phyloP scores from a whole-genome alignment of 345 rosid genomes.

The Populus davidiana region DNA sequence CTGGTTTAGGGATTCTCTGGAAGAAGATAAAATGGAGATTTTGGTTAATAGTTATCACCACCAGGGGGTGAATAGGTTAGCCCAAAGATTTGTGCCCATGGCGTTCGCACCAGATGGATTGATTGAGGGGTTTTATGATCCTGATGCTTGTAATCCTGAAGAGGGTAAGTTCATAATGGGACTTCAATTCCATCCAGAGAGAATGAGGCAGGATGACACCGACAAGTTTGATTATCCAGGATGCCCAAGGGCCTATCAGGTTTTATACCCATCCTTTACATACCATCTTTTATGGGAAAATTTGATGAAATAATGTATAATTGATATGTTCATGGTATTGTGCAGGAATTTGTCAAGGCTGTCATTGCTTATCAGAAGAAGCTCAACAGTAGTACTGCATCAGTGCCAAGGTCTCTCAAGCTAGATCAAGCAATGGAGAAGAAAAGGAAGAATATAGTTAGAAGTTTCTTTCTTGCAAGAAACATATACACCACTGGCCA shows the following conservation, averaged over 20 bases:
- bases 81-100: conserved; percentile 69
- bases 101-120: no score
- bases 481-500: conserved; percentile 47
- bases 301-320: not conserved
- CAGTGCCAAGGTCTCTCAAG: conserved; percentile 41
- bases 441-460: conserved; percentile 45
- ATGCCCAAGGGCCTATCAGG: no score
- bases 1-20: conserved; percentile 68
- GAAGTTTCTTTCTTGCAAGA: conserved; percentile 77
- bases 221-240: no score
- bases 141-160: no score
- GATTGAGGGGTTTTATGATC: no score
- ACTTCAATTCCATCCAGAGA: no score
- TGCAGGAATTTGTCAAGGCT: conserved; percentile 86
- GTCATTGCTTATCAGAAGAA: conserved; percentile 80
- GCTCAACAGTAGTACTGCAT: conserved; percentile 42
- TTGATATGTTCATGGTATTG: not conserved
- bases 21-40: conserved; percentile 53
- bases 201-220: no score
- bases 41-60: conserved; percentile 88
- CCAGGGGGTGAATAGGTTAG: conserved; percentile 78
- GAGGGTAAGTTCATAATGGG: no score
- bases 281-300: not conserved
- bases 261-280: no score
- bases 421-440: conserved; percentile 64